Evolutionary conservation across 1,284 basidiomycete species (phyloP), one percentile per base, ranked within the genome.

Genomic region (Coniophora puteana): DNA sequence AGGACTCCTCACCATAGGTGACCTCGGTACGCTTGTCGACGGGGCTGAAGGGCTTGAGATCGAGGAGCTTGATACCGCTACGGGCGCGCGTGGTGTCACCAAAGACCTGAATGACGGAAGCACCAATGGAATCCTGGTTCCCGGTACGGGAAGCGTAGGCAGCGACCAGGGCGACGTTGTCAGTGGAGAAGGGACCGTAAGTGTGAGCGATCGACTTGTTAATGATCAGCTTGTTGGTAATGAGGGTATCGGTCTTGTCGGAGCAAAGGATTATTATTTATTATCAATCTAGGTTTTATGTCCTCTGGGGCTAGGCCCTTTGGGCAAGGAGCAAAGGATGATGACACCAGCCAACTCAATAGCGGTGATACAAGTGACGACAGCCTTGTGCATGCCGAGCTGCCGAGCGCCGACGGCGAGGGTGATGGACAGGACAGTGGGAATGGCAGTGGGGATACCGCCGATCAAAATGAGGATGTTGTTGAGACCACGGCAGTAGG

Each of bases 11-110:
- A 52, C 80, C 83, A 78, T 94, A 94, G 49, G 93, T 95, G 63
- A 93, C 92, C 73, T 94, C 91, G 51, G 92, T 96, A 64, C 92
- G 89, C 82, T 95, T 95, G 79, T 93, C 90, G 60, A 93, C 89
- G 47, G 93, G 92, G 79, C 95, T 93, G 82, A 95, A 95, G 28
- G 93, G 91, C 77, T 93, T 94, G 80, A 96, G 95, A 72, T 95
- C 90, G 59, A 94, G 77, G 47, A 94, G 80, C 66, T 88, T 89
- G 72, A 95, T 93, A 43, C 91, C 92, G 47, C 76, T 76, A 54
- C 91, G 92, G 48, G 92, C 91, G 49, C 75, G 74, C 29, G 66
- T 45, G 13, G 80, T 60, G 64, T 89, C 83, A 45, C 81, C 79
- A 47, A 93, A 71, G 41, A 89, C 83, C 48, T 78, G 76, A 47